Conservation (phyloP, 371 early-diverging fungal genomes). For the Batrachochytrium dendrobatidis region DNA sequence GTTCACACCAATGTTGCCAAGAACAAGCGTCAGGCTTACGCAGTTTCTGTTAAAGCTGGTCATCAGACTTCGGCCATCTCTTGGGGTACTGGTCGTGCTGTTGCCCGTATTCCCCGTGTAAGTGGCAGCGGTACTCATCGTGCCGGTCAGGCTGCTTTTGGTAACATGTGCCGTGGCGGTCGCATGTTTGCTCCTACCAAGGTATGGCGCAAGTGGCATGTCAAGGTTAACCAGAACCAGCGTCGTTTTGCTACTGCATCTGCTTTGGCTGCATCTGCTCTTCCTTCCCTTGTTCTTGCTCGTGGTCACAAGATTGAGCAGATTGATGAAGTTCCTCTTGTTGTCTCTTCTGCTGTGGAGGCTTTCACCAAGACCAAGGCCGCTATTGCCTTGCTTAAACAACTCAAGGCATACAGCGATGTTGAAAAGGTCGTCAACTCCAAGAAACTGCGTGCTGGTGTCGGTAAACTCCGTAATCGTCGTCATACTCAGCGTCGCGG, state of each 20-base stretch:
- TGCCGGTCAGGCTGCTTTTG: slow-evolving; percentile 99
- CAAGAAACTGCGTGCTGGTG: slow-evolving; percentile 96
- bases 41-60: slow-evolving; percentile 97
- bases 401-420: slow-evolving; percentile 92
- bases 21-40: slow-evolving; percentile 99
- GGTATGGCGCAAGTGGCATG: slow-evolving; percentile 99
- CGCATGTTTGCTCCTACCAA: slow-evolving; percentile 99
- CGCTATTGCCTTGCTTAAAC: slow-evolving; percentile 88
- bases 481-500: slow-evolving; percentile 98
- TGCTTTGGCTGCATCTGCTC: slow-evolving; percentile 97
- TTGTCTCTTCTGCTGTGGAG: slow-evolving; percentile 79
- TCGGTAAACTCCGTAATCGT: slow-evolving; percentile 99
- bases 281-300: slow-evolving; percentile 93
- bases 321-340: slow-evolving; percentile 95
- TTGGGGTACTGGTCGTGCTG: slow-evolving; percentile 99
- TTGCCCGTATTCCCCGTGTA: slow-evolving; percentile 99
- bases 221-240: slow-evolving; percentile 97
- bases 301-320: slow-evolving; percentile 98
- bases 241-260: slow-evolving; percentile 98
- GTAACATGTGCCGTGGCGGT: slow-evolving; percentile 99
- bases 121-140: slow-evolving; percentile 98
- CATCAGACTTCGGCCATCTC: slow-evolving; percentile 99
- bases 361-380: slow-evolving; percentile 93
- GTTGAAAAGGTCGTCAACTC: slow-evolving; percentile 95
- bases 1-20: slow-evolving; percentile 97